These are phyloP conservation scores for Penicillium sp. DNA, from an alignment of 2,329 filamentous ascomycete species.

Conservation along the genomic window DNA sequence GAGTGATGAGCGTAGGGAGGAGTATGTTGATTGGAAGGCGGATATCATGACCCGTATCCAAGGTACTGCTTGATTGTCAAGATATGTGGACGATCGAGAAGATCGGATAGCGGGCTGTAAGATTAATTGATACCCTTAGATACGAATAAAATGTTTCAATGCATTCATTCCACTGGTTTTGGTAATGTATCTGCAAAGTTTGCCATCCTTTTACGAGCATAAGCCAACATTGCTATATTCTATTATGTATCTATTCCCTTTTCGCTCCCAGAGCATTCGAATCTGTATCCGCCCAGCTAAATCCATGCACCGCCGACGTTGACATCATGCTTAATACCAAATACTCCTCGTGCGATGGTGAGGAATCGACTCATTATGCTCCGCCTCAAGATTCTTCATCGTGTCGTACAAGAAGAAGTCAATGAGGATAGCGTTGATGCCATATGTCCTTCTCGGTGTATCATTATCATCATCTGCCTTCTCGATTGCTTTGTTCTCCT, in stretches of 20 bases:
- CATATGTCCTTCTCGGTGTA: constrained; percentile 28
- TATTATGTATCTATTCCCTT: neutral
- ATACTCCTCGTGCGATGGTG: constrained; percentile 92
- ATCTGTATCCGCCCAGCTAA: neutral
- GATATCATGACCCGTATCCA: constrained; percentile 42
- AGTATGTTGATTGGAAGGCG: constrained; percentile 48
- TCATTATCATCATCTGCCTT: constrained; percentile 7
- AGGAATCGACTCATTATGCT: constrained; percentile 59
- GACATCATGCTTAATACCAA: constrained; percentile 68
- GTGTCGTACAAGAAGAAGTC: constrained; percentile 97
- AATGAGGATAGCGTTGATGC: constrained; percentile 84
- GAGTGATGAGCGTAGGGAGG: constrained; percentile 45
- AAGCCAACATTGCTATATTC: neutral
- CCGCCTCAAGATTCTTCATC: constrained; percentile 79
- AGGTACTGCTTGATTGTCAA: constrained; percentile 17
- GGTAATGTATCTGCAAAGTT: neutral
- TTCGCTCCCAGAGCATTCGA: constrained; percentile 3
- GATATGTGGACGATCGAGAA: neutral
- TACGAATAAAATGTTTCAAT: constrained; percentile 3
- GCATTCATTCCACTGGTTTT: neutral
- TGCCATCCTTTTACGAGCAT: neutral
- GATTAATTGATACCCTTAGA: constrained; percentile 23
- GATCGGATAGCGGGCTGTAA: constrained; percentile 5
- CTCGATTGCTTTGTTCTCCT: constrained; percentile 13
- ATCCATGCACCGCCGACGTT: constrained; percentile 2